A percentile compares a stretch with the other conserved stretches of the same genome.
Evolutionary conservation across 352 stramenopile species (phyloP).

Genomic region (Phytophthora agathidicida): DNA sequence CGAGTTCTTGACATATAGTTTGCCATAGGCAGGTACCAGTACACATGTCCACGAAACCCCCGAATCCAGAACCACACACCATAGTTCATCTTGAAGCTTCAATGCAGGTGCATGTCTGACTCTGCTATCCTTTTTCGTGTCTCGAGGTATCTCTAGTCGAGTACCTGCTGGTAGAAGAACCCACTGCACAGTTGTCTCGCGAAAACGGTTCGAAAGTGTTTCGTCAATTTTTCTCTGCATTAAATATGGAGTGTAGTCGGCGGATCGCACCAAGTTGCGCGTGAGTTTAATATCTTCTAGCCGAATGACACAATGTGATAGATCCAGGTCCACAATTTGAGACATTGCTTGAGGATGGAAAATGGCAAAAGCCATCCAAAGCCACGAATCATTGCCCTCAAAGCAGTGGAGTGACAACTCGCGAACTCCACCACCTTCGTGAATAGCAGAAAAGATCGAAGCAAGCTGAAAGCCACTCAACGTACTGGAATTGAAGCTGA

Average conservation of each 20-base stretch:
- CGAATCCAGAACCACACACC: conserved; percentile 26
- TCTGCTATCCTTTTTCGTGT: neutral
- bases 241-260: conserved; percentile 5
- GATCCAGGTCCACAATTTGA: conserved; percentile 29
- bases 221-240: neutral
- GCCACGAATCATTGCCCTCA: conserved; percentile 37
- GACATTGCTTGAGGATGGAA: conserved; percentile 29
- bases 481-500: conserved; percentile 37
- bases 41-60: conserved; percentile 29
- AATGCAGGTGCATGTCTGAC: conserved; percentile 1
- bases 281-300: conserved; percentile 34
- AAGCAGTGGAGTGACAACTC: conserved; percentile 42
- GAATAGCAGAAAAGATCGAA: conserved; percentile 50
- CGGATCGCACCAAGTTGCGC: conserved; percentile 6
- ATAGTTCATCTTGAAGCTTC: conserved; percentile 13
- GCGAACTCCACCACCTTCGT: conserved; percentile 13
- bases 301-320: conserved; percentile 47
- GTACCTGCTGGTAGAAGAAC: conserved; percentile 15
- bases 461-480: conserved; percentile 36
- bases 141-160: conserved; percentile 20
- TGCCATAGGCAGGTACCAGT: conserved; percentile 43
- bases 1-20: conserved; percentile 35
- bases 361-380: conserved; percentile 46
- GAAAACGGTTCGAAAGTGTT: neutral
- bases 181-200: conserved; percentile 1